These are phyloP conservation scores for Ophioceras dolichostomum DNA, from an alignment of 2,329 filamentous ascomycete species.

Conservation along the genomic window DNA sequence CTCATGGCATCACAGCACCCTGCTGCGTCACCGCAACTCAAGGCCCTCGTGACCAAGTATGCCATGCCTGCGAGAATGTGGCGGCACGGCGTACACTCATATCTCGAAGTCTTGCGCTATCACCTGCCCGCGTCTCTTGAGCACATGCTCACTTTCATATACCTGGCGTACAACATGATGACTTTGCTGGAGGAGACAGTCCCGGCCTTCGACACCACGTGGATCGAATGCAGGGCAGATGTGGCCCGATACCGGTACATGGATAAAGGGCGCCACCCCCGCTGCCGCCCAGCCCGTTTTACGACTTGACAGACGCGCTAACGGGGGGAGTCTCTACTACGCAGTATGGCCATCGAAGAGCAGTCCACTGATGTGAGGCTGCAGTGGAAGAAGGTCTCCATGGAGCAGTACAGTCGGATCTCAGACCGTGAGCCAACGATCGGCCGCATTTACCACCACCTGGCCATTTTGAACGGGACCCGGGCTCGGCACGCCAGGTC, in stretches of 20 bases:
- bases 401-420: conserved; percentile 75
- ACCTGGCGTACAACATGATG: conserved; percentile 83
- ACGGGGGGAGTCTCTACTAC: not conserved
- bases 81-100: conserved; percentile 81
- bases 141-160: conserved; percentile 86
- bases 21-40: too few species aligned
- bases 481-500: too few species aligned
- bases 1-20: conserved; percentile 83
- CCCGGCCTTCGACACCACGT: conserved; percentile 70
- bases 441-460: conserved; percentile 76
- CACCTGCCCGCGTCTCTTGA: conserved; percentile 67
- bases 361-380: conserved; percentile 63
- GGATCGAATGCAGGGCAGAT: conserved; percentile 89
- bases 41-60: conserved; percentile 72
- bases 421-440: conserved; percentile 64
- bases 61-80: conserved; percentile 91
- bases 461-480: conserved; percentile 74
- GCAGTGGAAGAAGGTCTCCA: conserved; percentile 67
- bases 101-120: conserved; percentile 60
- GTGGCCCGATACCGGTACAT: conserved; percentile 53
- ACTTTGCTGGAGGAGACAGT: conserved; percentile 78
- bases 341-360: conserved; percentile 75
- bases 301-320: not conserved
- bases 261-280: not conserved
- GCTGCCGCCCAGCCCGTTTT: too few species aligned